Conservation (phyloP, 257 asterid genomes). For the Rehmannia glutinosa region DNA sequence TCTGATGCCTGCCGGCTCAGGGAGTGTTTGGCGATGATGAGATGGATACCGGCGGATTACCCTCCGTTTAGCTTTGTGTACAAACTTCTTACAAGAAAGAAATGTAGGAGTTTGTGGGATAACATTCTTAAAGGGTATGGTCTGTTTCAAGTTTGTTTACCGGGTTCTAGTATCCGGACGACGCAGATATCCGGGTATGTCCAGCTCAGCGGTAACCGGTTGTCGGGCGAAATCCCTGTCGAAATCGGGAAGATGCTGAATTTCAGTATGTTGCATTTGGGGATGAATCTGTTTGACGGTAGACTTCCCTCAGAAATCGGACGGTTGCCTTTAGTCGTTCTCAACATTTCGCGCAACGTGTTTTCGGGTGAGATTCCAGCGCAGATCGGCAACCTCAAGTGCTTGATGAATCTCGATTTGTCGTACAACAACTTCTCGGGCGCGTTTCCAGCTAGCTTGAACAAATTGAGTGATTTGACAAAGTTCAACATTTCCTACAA, state of each 20-base stretch:
- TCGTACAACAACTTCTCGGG: constrained; percentile 84
- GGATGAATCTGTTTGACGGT: constrained; percentile 51
- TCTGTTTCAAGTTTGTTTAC: constrained; percentile 67
- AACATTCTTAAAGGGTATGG: constrained; percentile 71
- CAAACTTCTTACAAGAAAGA: constrained; percentile 60
- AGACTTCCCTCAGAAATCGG: constrained; percentile 48
- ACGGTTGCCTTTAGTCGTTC: constrained; percentile 49
- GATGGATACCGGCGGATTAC: constrained; percentile 91
- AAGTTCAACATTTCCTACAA: constrained; percentile 89
- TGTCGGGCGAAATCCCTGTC: constrained; percentile 63
- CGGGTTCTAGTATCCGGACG: constrained; percentile 50
- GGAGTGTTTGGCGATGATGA: constrained; percentile 75
- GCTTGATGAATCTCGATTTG: constrained; percentile 68
- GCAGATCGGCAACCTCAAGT: constrained; percentile 63
- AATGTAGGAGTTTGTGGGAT: constrained; percentile 68
- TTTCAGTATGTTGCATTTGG: constrained; percentile 76
- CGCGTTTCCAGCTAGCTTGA: constrained; percentile 51
- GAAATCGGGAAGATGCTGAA: constrained; percentile 66
- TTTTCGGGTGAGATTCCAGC: constrained; percentile 67
- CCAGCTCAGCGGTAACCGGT: constrained; percentile 61
- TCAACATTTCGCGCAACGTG: constrained; percentile 50
- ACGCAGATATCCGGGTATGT: constrained; percentile 62
- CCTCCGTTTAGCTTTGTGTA: constrained; percentile 82
- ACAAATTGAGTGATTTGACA: constrained; percentile 50
- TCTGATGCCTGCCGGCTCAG: constrained; percentile 57